phyloP scores from a whole-genome alignment of 805 yeast genomes.

The Schwanniomyces polymorphus region DNA sequence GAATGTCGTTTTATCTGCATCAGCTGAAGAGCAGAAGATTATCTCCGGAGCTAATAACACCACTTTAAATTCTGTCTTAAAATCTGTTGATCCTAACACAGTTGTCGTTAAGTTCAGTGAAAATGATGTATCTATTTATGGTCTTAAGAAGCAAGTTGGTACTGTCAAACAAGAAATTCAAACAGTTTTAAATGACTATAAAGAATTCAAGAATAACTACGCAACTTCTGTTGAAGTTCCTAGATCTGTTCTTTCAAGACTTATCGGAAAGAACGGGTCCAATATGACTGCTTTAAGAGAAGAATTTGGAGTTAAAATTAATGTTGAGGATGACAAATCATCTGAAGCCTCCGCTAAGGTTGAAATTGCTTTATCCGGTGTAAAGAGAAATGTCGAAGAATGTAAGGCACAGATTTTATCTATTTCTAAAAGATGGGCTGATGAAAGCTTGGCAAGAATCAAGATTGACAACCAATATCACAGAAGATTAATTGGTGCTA shows the following conservation, averaged over 20 bases:
- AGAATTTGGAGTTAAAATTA: conserved; percentile 74
- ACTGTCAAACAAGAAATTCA: conserved; percentile 53
- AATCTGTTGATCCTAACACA: conserved; percentile 36
- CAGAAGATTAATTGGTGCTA: conserved; percentile 78
- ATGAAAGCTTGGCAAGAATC: conserved; percentile 66
- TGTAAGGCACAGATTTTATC: conserved; percentile 60
- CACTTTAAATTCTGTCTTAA: conserved; percentile 49
- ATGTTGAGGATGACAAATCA: conserved; percentile 60
- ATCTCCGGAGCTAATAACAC: conserved; percentile 63
- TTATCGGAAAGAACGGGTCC: conserved; percentile 89
- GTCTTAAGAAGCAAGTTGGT: conserved; percentile 63
- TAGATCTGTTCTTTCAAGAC: conserved; percentile 63
- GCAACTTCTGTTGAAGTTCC: conserved; percentile 53
- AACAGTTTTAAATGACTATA: conserved; percentile 52
- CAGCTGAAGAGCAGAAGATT: conserved; percentile 54
- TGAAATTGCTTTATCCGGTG: conserved; percentile 67
- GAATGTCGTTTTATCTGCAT: conserved; percentile 50
- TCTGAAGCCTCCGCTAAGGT: conserved; percentile 34
- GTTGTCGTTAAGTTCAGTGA: conserved; percentile 49
- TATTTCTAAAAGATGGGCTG: conserved; percentile 76
- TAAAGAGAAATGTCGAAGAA: conserved; percentile 73
- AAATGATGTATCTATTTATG: conserved; percentile 65
- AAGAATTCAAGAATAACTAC: conserved; percentile 46
- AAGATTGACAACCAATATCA: conserved; percentile 77
- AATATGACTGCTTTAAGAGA: conserved; percentile 67